phyloP scores from a whole-genome alignment of 805 yeast genomes.

The Yamadazyma tumulicola region DNA sequence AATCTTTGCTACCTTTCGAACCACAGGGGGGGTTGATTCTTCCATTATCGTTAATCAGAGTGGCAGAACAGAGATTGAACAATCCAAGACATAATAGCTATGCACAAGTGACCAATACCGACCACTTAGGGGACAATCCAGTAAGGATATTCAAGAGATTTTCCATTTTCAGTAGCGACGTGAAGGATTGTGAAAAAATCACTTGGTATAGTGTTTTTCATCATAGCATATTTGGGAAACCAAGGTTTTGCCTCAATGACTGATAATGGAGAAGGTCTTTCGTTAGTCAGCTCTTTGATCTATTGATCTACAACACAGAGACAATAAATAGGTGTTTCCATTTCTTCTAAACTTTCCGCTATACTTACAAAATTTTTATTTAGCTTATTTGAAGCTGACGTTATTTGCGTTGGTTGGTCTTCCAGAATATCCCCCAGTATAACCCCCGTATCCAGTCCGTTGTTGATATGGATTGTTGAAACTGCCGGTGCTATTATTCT shows the following conservation, averaged over 20 bases:
- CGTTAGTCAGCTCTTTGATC: no score
- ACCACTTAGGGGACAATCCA: background rate
- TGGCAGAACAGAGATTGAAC: slow-evolving; percentile 9
- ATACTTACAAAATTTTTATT: no score
- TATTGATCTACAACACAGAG: no score
- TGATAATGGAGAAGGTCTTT: no score
- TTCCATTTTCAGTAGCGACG: slow-evolving; percentile 17
- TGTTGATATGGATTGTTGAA: slow-evolving; percentile 16
- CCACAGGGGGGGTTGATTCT: slow-evolving; percentile 14
- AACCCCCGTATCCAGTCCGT: slow-evolving; percentile 11
- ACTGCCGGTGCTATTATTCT: slow-evolving; percentile 10
- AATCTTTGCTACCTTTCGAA: background rate
- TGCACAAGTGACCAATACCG: slow-evolving; percentile 15
- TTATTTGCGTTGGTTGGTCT: slow-evolving; percentile 7
- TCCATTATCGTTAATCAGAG: slow-evolving; percentile 19
- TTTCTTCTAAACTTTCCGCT: no score
- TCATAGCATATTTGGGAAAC: slow-evolving; percentile 48
- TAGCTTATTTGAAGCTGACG: slow-evolving; percentile 11
- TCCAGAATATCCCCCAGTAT: no score
- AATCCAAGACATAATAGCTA: slow-evolving; percentile 17
- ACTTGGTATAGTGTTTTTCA: slow-evolving; percentile 53
- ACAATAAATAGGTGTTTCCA: no score
- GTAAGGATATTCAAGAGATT: slow-evolving; percentile 7
- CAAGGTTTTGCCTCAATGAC: slow-evolving; percentile 27
- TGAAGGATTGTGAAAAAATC: slow-evolving; percentile 41